Conservation (phyloP, 176 grass and related monocot genomes). For the Oryza nivara region DNA sequence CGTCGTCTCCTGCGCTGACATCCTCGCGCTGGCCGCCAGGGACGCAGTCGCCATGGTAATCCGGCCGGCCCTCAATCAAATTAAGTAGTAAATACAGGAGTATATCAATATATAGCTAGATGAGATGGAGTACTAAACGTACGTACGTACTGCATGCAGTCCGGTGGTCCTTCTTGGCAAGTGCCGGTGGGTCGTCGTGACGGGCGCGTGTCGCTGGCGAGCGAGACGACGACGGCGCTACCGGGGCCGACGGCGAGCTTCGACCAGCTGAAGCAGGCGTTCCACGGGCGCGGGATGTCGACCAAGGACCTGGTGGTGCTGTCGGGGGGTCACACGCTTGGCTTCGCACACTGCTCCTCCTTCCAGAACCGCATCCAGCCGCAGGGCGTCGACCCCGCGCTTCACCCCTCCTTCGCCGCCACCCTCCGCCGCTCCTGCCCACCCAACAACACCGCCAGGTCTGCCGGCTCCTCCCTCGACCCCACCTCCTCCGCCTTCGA, state of each 20-base stretch:
- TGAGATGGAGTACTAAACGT: too few species aligned
- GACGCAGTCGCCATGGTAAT: slow-evolving; percentile 46
- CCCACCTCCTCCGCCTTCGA: slow-evolving; percentile 65
- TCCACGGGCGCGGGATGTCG: slow-evolving; percentile 77
- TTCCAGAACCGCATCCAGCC: slow-evolving; percentile 79
- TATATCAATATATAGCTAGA: too few species aligned
- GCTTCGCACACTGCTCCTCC: slow-evolving; percentile 92
- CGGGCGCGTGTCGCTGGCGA: slow-evolving; percentile 69
- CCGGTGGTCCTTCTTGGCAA: slow-evolving; percentile 76
- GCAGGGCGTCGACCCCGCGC: slow-evolving; percentile 50
- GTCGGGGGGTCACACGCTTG: slow-evolving; percentile 85
- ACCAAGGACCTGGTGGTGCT: slow-evolving; percentile 74
- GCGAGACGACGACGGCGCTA: slow-evolving; percentile 67
- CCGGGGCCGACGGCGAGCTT: slow-evolving; percentile 70
- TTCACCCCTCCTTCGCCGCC: slow-evolving; percentile 73
- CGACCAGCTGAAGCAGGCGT: slow-evolving; percentile 79
- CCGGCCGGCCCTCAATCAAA: too few species aligned
- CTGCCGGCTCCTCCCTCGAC: slow-evolving; percentile 69
- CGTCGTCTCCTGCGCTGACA: slow-evolving; percentile 78
- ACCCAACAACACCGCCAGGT: slow-evolving; percentile 60
- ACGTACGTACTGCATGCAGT: not conserved
- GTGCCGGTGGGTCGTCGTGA: slow-evolving; percentile 70
- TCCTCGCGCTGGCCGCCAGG: slow-evolving; percentile 69
- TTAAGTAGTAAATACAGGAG: too few species aligned
- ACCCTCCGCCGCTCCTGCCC: slow-evolving; percentile 62